These are phyloP conservation scores for Paxillus ammoniavirescens DNA, from an alignment of 768 basidiomycete species.

Conservation along the genomic window DNA sequence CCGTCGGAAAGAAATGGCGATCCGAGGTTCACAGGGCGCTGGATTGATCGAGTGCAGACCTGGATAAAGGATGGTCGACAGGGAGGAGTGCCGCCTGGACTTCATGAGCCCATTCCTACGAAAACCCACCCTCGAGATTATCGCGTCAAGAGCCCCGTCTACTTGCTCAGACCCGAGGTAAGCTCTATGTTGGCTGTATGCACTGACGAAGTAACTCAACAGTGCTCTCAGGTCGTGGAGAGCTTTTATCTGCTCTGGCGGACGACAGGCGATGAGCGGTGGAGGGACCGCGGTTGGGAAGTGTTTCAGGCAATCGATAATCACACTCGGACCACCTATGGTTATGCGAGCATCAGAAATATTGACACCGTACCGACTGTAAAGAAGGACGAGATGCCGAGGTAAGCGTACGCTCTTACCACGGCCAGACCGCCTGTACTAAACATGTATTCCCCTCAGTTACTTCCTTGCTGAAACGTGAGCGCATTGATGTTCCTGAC, in stretches of 20 bases:
- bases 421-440: neutral
- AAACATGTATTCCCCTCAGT: constrained; percentile 26
- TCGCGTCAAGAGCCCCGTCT: constrained; percentile 28
- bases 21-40: constrained; percentile 26
- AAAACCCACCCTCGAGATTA: constrained; percentile 38
- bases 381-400: constrained; percentile 49
- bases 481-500: neutral
- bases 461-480: constrained; percentile 37
- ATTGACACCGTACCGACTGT: constrained; percentile 34
- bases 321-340: constrained; percentile 41
- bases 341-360: constrained; percentile 43
- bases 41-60: constrained; percentile 38
- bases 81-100: constrained; percentile 34
- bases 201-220: neutral
- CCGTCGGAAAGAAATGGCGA: neutral
- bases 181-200: constrained; percentile 4
- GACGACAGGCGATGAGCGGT: constrained; percentile 46
- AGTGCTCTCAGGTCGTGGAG: constrained; percentile 43
- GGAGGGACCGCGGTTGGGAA: constrained; percentile 54
- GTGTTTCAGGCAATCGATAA: constrained; percentile 45
- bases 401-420: constrained; percentile 7
- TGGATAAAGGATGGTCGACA: constrained; percentile 44
- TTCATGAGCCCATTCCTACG: constrained; percentile 23
- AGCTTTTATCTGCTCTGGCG: constrained; percentile 54
- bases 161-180: constrained; percentile 53